Evolutionary conservation across 768 basidiomycete genomes (phyloP).

Genomic region (Leccinum subgranulosum): DNA sequence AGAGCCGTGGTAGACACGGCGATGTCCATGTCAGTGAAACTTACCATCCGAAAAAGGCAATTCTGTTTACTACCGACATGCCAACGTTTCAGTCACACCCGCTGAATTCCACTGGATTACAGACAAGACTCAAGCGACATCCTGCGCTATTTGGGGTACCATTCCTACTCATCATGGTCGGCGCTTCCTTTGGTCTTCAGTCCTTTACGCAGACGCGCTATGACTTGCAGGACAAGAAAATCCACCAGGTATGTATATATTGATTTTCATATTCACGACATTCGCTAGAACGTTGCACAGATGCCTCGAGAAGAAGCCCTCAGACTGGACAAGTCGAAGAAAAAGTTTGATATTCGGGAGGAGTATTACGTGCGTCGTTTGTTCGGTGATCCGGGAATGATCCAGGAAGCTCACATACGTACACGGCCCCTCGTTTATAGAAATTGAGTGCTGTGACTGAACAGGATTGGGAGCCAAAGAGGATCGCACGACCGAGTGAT

Average conservation of each 20-base stretch:
- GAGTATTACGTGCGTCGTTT: slow-evolving; percentile 84
- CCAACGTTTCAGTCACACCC: slow-evolving; percentile 51
- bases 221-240: slow-evolving; percentile 80
- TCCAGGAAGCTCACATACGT: neutral
- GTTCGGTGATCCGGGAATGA: neutral
- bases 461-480: slow-evolving; percentile 83
- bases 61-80: slow-evolving; percentile 32
- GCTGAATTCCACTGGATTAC: slow-evolving; percentile 5
- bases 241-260: slow-evolving; percentile 53
- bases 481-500: slow-evolving; percentile 80
- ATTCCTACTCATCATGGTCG: slow-evolving; percentile 82
- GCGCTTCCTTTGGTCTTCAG: slow-evolving; percentile 79
- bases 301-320: slow-evolving; percentile 78
- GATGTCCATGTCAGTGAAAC: no score
- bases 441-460: slow-evolving; percentile 60
- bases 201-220: slow-evolving; percentile 88
- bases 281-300: slow-evolving; percentile 30
- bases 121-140: slow-evolving; percentile 50
- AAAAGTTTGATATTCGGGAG: slow-evolving; percentile 89
- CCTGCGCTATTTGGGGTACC: slow-evolving; percentile 83
- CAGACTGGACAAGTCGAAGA: slow-evolving; percentile 62
- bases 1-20: slow-evolving; percentile 5
- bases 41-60: slow-evolving; percentile 17
- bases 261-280: neutral
- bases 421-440: slow-evolving; percentile 25